Percentiles rank a stretch among this genome's conserved stretches.
These are phyloP conservation scores for Aphanocladium album DNA, from an alignment of 2,329 filamentous ascomycete species.

Conservation along the genomic window DNA sequence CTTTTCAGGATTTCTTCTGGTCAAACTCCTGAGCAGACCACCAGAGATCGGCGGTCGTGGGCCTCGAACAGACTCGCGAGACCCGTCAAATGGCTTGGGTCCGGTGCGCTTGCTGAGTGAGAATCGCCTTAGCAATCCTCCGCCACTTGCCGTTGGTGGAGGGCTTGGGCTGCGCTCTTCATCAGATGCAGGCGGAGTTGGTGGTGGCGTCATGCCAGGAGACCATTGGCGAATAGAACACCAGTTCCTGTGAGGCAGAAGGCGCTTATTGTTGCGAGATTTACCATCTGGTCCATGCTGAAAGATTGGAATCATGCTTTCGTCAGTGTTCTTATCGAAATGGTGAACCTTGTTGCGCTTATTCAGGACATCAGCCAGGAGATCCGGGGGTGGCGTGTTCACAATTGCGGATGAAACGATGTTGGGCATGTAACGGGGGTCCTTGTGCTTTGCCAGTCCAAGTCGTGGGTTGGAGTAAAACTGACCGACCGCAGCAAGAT, in stretches of 20 bases:
- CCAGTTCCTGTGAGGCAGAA: slow-evolving; percentile 91
- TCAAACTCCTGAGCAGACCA: slow-evolving; percentile 43
- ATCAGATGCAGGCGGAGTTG: slow-evolving; percentile 54
- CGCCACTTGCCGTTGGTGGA: slow-evolving; percentile 26
- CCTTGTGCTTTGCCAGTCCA: slow-evolving; percentile 74
- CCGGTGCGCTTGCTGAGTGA: slow-evolving; percentile 35
- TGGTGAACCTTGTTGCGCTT: slow-evolving; percentile 81
- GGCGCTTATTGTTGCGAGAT: slow-evolving; percentile 80
- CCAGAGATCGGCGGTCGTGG: slow-evolving; percentile 46
- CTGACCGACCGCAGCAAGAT: slow-evolving; percentile 85
- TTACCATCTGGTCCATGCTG: slow-evolving; percentile 84
- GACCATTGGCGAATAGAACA: slow-evolving; percentile 84
- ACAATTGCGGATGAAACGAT: slow-evolving; percentile 91
- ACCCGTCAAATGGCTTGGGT: slow-evolving; percentile 32
- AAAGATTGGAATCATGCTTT: slow-evolving; percentile 95
- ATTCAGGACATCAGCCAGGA: slow-evolving; percentile 88
- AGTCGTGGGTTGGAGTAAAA: slow-evolving; percentile 91
- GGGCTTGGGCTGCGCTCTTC: slow-evolving; percentile 39
- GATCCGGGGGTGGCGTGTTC: slow-evolving; percentile 81
- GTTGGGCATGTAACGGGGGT: slow-evolving; percentile 96
- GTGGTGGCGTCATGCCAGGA: slow-evolving; percentile 69
- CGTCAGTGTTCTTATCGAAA: slow-evolving; percentile 73
- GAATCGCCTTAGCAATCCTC: slow-evolving; percentile 41
- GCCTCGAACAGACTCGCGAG: slow-evolving; percentile 34
- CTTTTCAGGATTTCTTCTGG: slow-evolving; percentile 28